Percentiles rank a stretch among this genome's conserved stretches.
Evolutionary conservation across 2,329 filamentous ascomycete genomes (phyloP).

Genomic region (Fusarium sp.): DNA sequence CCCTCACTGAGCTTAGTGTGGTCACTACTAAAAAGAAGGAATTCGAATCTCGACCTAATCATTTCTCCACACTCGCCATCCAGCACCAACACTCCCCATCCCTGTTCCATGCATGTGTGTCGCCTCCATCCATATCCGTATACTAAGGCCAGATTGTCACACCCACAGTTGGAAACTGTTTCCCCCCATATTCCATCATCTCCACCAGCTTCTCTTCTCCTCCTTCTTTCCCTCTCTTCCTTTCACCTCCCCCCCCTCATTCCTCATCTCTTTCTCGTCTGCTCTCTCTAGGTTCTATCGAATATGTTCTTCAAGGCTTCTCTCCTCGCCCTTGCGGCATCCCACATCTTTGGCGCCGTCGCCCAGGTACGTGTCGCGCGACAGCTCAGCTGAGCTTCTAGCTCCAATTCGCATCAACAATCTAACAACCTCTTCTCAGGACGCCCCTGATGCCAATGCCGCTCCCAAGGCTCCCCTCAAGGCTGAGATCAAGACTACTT

Average conservation of each 20-base stretch:
- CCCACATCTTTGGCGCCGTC: constrained; percentile 74
- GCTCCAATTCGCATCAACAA: background rate
- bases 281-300: constrained; percentile 26
- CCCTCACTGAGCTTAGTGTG: constrained; percentile 2
- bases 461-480: constrained; percentile 58
- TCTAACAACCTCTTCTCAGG: constrained; percentile 7
- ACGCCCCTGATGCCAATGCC: constrained; percentile 40
- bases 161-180: constrained; percentile 32
- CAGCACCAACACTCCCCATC: constrained; percentile 9
- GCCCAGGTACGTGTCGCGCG: constrained; percentile 67
- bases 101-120: constrained; percentile 29
- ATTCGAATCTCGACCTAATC: constrained; percentile 6
- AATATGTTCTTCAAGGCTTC: constrained; percentile 81
- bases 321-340: constrained; percentile 76
- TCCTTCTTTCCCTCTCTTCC: constrained; percentile 11
- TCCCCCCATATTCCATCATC: constrained; percentile 41
- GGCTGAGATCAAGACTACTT: constrained; percentile 73
- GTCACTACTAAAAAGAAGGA: constrained; percentile 5
- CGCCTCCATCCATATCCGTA: constrained; percentile 21
- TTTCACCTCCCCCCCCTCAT: constrained; percentile 16
- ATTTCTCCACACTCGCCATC: constrained; percentile 29
- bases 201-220: constrained; percentile 33
- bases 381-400: constrained; percentile 1
- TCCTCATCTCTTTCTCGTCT: constrained; percentile 15
- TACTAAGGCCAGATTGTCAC: constrained; percentile 50